Base-by-base conservation (phyloP, 768 basidiomycete species). In the Amylocystis lapponica region DNA sequence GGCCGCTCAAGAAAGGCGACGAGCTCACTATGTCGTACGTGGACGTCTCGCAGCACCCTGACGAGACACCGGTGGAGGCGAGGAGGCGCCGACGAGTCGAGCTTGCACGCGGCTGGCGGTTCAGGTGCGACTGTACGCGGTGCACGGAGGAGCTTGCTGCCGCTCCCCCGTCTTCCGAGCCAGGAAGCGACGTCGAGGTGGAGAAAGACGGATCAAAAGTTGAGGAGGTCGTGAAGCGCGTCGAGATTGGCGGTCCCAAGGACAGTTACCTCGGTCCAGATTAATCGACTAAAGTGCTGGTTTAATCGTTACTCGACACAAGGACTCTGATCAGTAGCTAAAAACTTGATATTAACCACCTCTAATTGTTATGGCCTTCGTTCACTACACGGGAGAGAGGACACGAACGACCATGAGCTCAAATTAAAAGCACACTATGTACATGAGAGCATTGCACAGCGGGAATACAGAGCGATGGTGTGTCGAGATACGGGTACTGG, bases 51-150 rank as follows among this genome's bases (percentile, higher is more conserved):
- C 75, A 77, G 54, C 75, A 68, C 45, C 57, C 67, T 1, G 76
- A 56, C 21, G 85, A 87, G 63, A 69, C 69, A 26, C 49, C 58
- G 9, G 59, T 64, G 3, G 79, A 82, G 22, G 77, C 79, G 39
- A 71, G 84, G 43, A 69, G 78, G 43, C 71, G 83, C 33, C 69
- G 88, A 49, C 74, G 89, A 25, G 69, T 71, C 52, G 85, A 88
- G 66, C 73, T 92, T 27, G 86, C 76, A 19, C 73, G 83, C 32
- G 88, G 89, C 26, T 92, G 89, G 89, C 70, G 74, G 45, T 89
- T 91, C 58, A 78, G 84, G 10, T 92, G 89, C 56, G 61, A 66
- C 38, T 92, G 89, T 58, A 62, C 69, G 41, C 74, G 78, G 33
- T 91, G 89, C 57, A 56, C 62, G 27, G 67, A 64, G 41, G 88